Percentiles rank a stretch among this genome's conserved stretches.
Conservation (phyloP, 2,329 filamentous ascomycete species). For the Colletotrichum filicis region DNA sequence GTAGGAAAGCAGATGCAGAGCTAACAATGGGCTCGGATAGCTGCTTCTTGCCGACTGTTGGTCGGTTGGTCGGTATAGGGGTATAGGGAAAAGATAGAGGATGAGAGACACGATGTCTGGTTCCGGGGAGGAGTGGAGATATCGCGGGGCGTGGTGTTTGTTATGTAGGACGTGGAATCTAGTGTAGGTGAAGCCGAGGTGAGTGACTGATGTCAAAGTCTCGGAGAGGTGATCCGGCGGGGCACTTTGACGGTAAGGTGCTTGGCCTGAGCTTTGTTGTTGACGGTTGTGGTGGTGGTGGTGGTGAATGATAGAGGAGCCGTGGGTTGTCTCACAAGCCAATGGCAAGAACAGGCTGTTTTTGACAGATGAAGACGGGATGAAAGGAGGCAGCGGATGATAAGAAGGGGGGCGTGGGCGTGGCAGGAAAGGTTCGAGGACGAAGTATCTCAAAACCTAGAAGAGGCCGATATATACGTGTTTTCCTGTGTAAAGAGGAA, state of each 20-base stretch:
- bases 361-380: conserved; percentile 23
- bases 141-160: conserved; percentile 20
- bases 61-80: conserved; percentile 4
- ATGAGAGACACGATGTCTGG: conserved; percentile 20
- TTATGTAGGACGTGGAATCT: neutral
- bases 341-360: conserved; percentile 15
- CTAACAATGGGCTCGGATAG: conserved; percentile 31
- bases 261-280: conserved; percentile 2
- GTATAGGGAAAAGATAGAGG: neutral
- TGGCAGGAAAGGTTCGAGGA: neutral
- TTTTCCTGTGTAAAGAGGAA: neutral
- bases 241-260: conserved; percentile 9
- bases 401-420: neutral
- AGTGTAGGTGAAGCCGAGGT: neutral
- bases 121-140: conserved; percentile 33
- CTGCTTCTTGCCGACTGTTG: conserved; percentile 23
- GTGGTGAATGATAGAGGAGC: conserved; percentile 5
- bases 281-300: neutral
- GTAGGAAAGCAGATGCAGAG: conserved; percentile 21
- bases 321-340: conserved; percentile 20
- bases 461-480: conserved; percentile 27
- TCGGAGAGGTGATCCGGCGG: conserved; percentile 31
- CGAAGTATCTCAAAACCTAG: conserved; percentile 15
- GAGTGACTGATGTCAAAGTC: conserved; percentile 28
- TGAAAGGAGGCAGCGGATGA: conserved; percentile 15